Evolutionary conservation across 257 asterid species (phyloP).

Genomic region (Schizonepeta tenuifolia): DNA sequence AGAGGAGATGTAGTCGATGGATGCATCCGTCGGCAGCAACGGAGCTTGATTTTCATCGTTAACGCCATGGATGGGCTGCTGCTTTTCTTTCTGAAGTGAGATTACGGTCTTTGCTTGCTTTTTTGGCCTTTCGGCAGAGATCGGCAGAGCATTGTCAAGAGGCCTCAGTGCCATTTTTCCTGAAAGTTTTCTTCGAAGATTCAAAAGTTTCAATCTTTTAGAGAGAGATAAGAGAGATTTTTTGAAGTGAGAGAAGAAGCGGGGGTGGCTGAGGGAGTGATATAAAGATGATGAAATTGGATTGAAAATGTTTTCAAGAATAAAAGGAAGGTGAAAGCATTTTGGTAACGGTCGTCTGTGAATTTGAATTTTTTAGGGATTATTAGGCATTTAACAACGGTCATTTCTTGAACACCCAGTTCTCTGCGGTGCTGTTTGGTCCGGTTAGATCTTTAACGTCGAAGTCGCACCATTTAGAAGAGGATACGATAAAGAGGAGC

Average conservation of each 20-base stretch:
- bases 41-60: slow-evolving; percentile 81
- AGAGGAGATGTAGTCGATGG: slow-evolving; percentile 74
- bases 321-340: slow-evolving; percentile 32
- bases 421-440: slow-evolving; percentile 36
- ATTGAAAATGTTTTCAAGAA: slow-evolving; percentile 14
- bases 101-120: slow-evolving; percentile 63
- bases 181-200: slow-evolving; percentile 28
- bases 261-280: slow-evolving; percentile 32
- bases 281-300: slow-evolving; percentile 15
- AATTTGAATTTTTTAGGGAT: slow-evolving; percentile 52
- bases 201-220: slow-evolving; percentile 16
- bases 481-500: not conserved
- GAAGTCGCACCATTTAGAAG: slow-evolving; percentile 13
- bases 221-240: slow-evolving; percentile 25
- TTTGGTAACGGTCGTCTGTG: slow-evolving; percentile 71
- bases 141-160: slow-evolving; percentile 75
- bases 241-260: not conserved
- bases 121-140: slow-evolving; percentile 68
- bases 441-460: slow-evolving; percentile 9
- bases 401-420: slow-evolving; percentile 26
- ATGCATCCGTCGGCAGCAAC: slow-evolving; percentile 52
- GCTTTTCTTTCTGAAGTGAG: slow-evolving; percentile 47
- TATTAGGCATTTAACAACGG: slow-evolving; percentile 48
- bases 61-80: slow-evolving; percentile 40
- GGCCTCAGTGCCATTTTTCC: slow-evolving; percentile 82